Evolutionary conservation across 140 eudicot genomes (phyloP), one percentile per base, ranked within the genome.

Genomic region (Flaveria floridana): DNA sequence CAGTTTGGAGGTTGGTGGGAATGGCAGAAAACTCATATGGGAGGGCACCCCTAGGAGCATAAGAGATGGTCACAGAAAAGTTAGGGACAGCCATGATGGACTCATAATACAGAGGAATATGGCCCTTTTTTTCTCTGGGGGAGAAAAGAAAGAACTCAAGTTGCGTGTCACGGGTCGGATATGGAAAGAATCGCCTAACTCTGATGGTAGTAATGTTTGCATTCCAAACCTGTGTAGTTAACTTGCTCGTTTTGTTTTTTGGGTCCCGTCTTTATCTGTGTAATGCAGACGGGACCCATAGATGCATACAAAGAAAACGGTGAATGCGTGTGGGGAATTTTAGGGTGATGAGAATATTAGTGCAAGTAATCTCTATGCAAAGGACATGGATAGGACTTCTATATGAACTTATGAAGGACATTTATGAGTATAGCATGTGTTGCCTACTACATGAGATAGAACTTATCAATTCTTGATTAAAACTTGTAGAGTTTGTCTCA

Each of bases 91-190:
- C 70, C 95, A 92, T 41, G 98, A 92, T 14, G 98, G 98, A 7
- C 91, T 92, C n/a, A 83, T 92, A 19, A 85, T 92, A 53, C 98
- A 92, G 71, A 67, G 98, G 13, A 92, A 87, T 39, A 92, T 92
- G 96, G 98, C 96, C 3, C 92, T 92, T 14, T 92, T 92, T 75
- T 92, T 89, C 86, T 92, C 98, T 0, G 98, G 98, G 3, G 98
- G 96, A 10, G 96, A 92, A 50, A 71, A 87, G 79, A 85, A 92
- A 65, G 98, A 92, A 69, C 89, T 92, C 50, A 92, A 92, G 84
- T 84, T 92, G 74, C 85, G 97, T 14, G 97, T 92, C 62, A 92
- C 97, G 0, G 97, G 97, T 14, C 83, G 95, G 72, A 92, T 92
- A 67, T 92, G 98, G 98, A 92, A 92, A 87, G 98, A 92, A 80